Base-by-base conservation (phyloP, 495 filamentous ascomycete genomes). In the Hyaloscypha bicolor region DNA sequence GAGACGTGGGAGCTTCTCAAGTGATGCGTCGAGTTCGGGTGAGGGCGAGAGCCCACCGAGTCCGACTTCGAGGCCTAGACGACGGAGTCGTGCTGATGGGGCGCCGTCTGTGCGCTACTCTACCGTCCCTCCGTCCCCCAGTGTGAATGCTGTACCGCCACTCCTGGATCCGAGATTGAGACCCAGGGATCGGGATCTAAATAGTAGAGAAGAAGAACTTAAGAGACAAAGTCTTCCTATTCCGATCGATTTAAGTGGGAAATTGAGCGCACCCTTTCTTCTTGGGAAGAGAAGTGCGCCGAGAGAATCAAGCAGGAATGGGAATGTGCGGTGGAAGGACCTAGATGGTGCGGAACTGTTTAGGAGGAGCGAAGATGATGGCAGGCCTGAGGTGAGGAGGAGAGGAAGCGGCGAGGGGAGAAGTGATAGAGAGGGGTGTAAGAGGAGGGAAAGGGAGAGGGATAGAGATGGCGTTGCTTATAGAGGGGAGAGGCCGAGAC, bases 181-280 rank as follows among this genome's bases (percentile, higher is more conserved):
- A 39, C 21, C 53, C 21, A 39, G 51, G n/a, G 37, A 29, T 1
- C 29, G 62, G 52, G 69, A 65, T 16, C 42, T 55, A 11, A 62
- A 61, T 6, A 19, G 42, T 3, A 21, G 60, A 29, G 68, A 70
- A 4, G 68, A 64, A 14, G 68, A 67, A 1, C 21, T 53, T 4
- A 73, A 64, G 42, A 37, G 61, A 25, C 22, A 48, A 0, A 74
- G 66, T 57, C 64, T 59, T 35, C 64, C 70, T 11, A 61, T 71
- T 14, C 64, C 67, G 0, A 63, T 74, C 21, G 72, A 72, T 12
- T 9, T 53, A 12, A 55, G 51, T 4, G 70, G 72, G 25, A 72
- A 74, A 55, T 42, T 72, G 6, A 65, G 58, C 31, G 64, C 72
- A 0, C 69, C 69, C 0, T 74, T 74, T 25, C 29, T 74, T n/a